Percentiles rank a stretch among this genome's conserved stretches.
Evolutionary conservation across 2,329 filamentous ascomycete genomes (phyloP).

Genomic region (Pseudofabraea citricarpa): DNA sequence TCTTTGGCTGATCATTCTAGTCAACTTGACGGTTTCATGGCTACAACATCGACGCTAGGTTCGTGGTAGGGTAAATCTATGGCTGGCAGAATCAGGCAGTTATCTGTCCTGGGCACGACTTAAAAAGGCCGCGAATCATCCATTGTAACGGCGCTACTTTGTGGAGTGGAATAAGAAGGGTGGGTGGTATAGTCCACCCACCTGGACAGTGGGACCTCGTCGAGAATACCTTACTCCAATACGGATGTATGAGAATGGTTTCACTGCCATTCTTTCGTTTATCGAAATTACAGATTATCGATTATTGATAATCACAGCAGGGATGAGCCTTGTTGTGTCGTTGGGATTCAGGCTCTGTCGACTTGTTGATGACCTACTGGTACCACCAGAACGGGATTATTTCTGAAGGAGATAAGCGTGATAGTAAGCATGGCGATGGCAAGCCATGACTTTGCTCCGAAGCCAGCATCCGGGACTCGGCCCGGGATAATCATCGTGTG

Average conservation of each 20-base stretch:
- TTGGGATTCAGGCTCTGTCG: constrained; percentile 5
- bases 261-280: too few relatives aligned
- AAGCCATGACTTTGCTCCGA: constrained; percentile 46
- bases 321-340: too few relatives aligned
- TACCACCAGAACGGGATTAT: constrained; percentile 24
- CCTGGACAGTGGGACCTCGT: too few relatives aligned
- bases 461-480: constrained; percentile 54
- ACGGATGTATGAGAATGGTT: too few relatives aligned
- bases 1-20: constrained; percentile 27
- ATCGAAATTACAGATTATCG: too few relatives aligned
- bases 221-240: too few relatives aligned
- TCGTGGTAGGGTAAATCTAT: too few relatives aligned
- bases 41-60: too few relatives aligned
- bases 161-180: constrained; percentile 9
- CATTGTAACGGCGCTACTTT: constrained; percentile 5
- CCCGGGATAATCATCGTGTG: constrained; percentile 36
- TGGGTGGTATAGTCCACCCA: too few relatives aligned
- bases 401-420: constrained; percentile 55
- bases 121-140: constrained; percentile 30
- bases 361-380: constrained; percentile 6
- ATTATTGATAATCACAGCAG: too few relatives aligned
- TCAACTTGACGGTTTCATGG: too few relatives aligned
- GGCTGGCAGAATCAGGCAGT: too few relatives aligned
- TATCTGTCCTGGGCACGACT: constrained; percentile 37
- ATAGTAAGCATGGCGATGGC: constrained; percentile 44